Base-by-base conservation (phyloP, 1,139 yeast species). In the Pichia sp. region DNA sequence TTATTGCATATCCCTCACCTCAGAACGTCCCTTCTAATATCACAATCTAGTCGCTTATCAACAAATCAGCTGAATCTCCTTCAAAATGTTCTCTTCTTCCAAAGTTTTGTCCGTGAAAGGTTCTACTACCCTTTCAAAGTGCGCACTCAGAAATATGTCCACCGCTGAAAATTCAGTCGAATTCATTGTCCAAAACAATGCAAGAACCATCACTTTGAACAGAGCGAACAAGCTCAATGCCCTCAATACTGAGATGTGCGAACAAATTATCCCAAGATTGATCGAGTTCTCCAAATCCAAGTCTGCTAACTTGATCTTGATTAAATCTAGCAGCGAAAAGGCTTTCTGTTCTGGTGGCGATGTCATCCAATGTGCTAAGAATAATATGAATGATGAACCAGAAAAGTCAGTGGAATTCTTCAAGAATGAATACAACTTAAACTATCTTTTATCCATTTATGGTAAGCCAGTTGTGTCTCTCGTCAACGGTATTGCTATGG, bases 401-500 rank as follows among this genome's bases (percentile, higher is more conserved):
- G 62, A 60, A 10, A 66, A 72, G 38, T 75, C 87, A 3, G 58
- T 77, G 27, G 72, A 72, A 42, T 84, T 83, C 59, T 91, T 91
- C 64, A 74, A 75, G 46, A 60, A 69, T 42, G 98, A 91, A 62
- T 91, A 91, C 63, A 75, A 79, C 44, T 65, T 91, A 54, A 80
- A 91, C 63, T 85, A 80, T 53, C 66, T 80, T 39, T 68, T 88
- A 47, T 80, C 94, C 14, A 79, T 93, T 13, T 86, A 75, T 55
- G 68, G 79, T 41, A 91, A 87, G 63, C 97, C 98, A 2, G 72
- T 83, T 46, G 77, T 91, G 15, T 69, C 95, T 1, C 55, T 87
- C 30, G 81, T 84, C 78, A 81, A 91, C 55, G 97, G 97, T 22
- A 86, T 91, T 52, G 86, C 93, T 26, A 86, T 91, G 96, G 98